A percentile compares a stretch with the other conserved stretches of the same genome.
Evolutionary conservation across 2,329 filamentous ascomycete genomes (phyloP).

Genomic region (Niveomyces coronatus): DNA sequence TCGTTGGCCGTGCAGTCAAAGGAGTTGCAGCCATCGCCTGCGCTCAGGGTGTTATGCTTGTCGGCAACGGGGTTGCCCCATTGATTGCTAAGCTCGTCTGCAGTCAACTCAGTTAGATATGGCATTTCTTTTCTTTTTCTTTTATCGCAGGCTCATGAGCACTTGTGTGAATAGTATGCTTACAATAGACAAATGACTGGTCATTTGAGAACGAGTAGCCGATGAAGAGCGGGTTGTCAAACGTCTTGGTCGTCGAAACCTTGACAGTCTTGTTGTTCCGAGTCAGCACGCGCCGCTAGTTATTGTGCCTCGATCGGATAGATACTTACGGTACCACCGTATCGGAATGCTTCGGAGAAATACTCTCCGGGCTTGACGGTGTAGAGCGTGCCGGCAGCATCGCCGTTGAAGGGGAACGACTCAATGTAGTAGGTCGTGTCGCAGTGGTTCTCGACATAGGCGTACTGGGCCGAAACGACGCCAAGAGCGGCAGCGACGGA

Average conservation of each 20-base stretch:
- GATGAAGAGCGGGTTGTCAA: conserved; percentile 28
- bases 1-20: conserved; percentile 29
- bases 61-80: conserved; percentile 31
- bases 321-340: conserved; percentile 25
- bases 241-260: conserved; percentile 27
- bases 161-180: too few species aligned
- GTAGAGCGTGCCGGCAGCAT: conserved; percentile 21
- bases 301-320: background rate
- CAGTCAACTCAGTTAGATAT: too few species aligned
- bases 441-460: conserved; percentile 28
- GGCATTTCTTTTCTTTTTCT: too few species aligned
- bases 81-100: conserved; percentile 30
- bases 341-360: conserved; percentile 26
- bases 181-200: conserved; percentile 30
- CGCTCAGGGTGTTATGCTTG: conserved; percentile 25
- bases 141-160: too few species aligned
- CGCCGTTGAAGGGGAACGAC: conserved; percentile 25
- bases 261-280: conserved; percentile 25
- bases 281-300: background rate
- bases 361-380: conserved; percentile 22
- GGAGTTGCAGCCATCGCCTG: conserved; percentile 25
- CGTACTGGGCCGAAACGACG: conserved; percentile 24
- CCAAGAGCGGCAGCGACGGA: conserved; percentile 22
- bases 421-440: conserved; percentile 24
- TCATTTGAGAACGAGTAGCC: conserved; percentile 29